Conservation (phyloP, 306 rosid species). For the Quercus glauca region DNA sequence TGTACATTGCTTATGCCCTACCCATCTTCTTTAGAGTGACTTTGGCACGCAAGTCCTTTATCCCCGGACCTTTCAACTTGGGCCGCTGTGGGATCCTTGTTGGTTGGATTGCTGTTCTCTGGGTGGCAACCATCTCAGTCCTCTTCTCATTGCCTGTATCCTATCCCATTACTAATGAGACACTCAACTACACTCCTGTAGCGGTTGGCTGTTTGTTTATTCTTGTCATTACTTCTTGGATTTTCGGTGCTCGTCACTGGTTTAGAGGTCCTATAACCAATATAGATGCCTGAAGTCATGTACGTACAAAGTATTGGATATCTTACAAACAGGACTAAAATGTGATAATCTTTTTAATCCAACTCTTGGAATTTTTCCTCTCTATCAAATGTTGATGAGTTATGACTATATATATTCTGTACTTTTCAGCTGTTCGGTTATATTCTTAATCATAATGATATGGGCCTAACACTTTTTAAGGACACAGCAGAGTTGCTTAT, state of each 20-base stretch:
- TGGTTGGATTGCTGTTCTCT: constrained; percentile 84
- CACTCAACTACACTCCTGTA: constrained; percentile 88
- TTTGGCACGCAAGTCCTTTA: constrained; percentile 62
- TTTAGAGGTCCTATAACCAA: constrained; percentile 83
- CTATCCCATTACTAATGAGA: constrained; percentile 66
- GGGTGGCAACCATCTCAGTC: constrained; percentile 76
- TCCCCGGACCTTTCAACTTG: constrained; percentile 80
- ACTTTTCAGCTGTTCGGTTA: not conserved
- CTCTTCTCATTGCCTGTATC: constrained; percentile 87
- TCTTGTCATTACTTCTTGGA: constrained; percentile 65
- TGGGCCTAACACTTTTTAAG: not conserved
- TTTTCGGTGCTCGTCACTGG: constrained; percentile 66
- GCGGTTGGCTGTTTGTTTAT: constrained; percentile 83
- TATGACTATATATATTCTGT: not conserved
- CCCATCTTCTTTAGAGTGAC: constrained; percentile 92
- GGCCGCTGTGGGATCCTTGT: constrained; percentile 61
- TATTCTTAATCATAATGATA: not conserved
- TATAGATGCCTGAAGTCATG: constrained; percentile 36
- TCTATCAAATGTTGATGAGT: not conserved
- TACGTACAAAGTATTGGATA: not conserved
- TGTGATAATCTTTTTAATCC: not conserved
- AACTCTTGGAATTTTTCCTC: not conserved
- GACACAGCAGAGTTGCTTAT: not conserved
- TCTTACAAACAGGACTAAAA: not conserved
- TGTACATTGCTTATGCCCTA: constrained; percentile 86